Base-by-base conservation (phyloP, 805 yeast genomes). In the Millerozyma acaciae region DNA sequence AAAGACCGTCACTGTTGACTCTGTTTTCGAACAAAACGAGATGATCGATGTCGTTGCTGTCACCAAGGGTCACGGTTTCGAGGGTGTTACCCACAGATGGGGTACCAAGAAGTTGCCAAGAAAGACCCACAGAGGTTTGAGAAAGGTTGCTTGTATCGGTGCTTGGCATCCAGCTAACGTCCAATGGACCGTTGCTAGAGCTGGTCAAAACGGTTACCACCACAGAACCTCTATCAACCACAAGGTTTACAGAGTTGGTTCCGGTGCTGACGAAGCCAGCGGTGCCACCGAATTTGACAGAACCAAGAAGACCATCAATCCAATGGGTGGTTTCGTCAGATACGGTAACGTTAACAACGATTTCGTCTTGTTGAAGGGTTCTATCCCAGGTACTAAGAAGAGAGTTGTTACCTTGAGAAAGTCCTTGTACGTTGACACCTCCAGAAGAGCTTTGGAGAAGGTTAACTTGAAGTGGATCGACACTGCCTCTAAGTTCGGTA, bases 121-220 rank as follows among this genome's bases (percentile, higher is more conserved):
- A 80, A 93, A 93, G 95, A 93, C 99, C 72, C 99, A 93, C 76
- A 89, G 97, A 85, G 99, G 99, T 90, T 79, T 90, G 71, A 88
- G 99, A 84, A 93, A 93, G 87, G 99, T 93, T 76, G 99, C 98
- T 68, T 93, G 99, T 87, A 93, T 93, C 66, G 99, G 99, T 83
- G 97, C 99, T 69, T 93, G 99, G 99, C 98, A 93, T 80, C 99
- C 99, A 73, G 83, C 96, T 78, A 96, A 88, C 81, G 99, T 93
- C 70, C 77, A 80, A 75, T 90, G 95, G 95, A 86, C 97, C 66
- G 99, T 93, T 74, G 97, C 98, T 63, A 87, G 99, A 76, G 96
- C 98, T 65, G 99, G 99, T 90, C 98, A 93, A 81, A 86, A 82
- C 78, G 99, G 99, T 86, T 93, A 84, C 96, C 98, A 93, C 78